A percentile compares a stretch with the other conserved stretches of the same genome.
Conservation (phyloP, 2,329 filamentous ascomycete species). For the Coniochaeta prunicola region DNA sequence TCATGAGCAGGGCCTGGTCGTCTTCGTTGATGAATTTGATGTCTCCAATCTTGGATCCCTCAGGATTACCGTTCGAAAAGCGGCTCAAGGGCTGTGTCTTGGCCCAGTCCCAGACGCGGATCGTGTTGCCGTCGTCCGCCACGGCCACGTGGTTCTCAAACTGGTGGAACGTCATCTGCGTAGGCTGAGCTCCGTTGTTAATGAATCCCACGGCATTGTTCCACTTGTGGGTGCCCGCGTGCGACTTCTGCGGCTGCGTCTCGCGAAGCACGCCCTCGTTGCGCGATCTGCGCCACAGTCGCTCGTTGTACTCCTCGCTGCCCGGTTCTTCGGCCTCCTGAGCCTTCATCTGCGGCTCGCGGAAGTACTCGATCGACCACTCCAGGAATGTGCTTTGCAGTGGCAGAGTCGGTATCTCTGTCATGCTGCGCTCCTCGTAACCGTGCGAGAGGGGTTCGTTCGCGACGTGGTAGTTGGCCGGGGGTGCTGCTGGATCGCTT, state of each 20-base stretch:
- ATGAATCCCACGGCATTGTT: conserved; percentile 75
- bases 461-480: conserved; percentile 68
- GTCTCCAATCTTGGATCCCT: conserved; percentile 86
- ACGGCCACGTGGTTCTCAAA: conserved; percentile 95
- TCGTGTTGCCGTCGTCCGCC: conserved; percentile 84
- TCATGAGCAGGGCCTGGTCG: conserved; percentile 90
- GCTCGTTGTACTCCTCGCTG: conserved; percentile 91
- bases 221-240: conserved; percentile 81
- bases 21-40: conserved; percentile 98
- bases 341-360: conserved; percentile 95
- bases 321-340: conserved; percentile 94
- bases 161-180: conserved; percentile 93
- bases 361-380: conserved; percentile 97
- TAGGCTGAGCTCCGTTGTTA: conserved; percentile 82
- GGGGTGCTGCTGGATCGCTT: conserved; percentile 48
- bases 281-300: conserved; percentile 83
- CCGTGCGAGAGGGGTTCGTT: conserved; percentile 73
- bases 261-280: conserved; percentile 90
- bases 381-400: conserved; percentile 79
- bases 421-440: conserved; percentile 56
- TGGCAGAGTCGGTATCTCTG: conserved; percentile 58
- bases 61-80: conserved; percentile 92
- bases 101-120: conserved; percentile 93
- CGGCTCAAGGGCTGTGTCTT: conserved; percentile 65
- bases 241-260: conserved; percentile 87